Evolutionary conservation across 208 protist species (phyloP).

Genomic region (Leishmania tropica): DNA sequence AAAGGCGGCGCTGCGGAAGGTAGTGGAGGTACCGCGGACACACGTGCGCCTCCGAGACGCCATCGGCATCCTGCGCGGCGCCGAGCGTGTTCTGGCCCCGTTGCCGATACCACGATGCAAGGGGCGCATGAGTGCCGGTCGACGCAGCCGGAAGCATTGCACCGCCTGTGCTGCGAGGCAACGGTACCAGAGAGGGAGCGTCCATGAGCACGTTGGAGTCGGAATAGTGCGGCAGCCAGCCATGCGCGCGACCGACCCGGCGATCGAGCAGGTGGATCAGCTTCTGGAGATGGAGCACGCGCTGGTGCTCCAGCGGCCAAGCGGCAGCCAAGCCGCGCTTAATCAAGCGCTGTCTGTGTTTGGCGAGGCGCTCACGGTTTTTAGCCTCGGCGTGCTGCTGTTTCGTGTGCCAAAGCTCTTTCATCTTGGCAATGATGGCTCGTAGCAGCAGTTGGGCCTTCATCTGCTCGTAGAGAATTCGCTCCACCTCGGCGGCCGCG

Average conservation of each 20-base stretch:
- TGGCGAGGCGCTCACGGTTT: conserved; percentile 41
- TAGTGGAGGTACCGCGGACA: conserved; percentile 38
- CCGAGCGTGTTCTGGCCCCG: not conserved
- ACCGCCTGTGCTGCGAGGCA: not conserved
- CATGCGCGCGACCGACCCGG: conserved; percentile 48
- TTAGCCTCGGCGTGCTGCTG: conserved; percentile 45
- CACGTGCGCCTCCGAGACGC: not conserved
- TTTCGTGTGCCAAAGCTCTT: conserved; percentile 64
- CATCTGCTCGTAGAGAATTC: conserved; percentile 76
- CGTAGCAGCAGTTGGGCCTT: conserved; percentile 77
- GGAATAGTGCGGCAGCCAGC: conserved; percentile 78
- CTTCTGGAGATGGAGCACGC: conserved; percentile 76
- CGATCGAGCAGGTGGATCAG: conserved; percentile 80
- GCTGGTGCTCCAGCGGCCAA: conserved; percentile 73
- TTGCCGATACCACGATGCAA: conserved; percentile 22
- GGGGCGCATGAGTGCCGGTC: not conserved
- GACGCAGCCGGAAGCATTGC: not conserved
- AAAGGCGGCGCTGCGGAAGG: conserved; percentile 41
- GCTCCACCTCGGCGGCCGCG: conserved; percentile 53
- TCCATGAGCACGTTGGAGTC: conserved; percentile 66
- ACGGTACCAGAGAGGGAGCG: not conserved
- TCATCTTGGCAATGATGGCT: conserved; percentile 73
- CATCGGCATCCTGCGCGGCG: conserved; percentile 6
- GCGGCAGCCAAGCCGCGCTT: conserved; percentile 30
- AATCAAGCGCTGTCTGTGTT: conserved; percentile 36